These are phyloP conservation scores for Skeletonema potamos DNA, from an alignment of 108 stramenopile genomes.

Conservation along the genomic window DNA sequence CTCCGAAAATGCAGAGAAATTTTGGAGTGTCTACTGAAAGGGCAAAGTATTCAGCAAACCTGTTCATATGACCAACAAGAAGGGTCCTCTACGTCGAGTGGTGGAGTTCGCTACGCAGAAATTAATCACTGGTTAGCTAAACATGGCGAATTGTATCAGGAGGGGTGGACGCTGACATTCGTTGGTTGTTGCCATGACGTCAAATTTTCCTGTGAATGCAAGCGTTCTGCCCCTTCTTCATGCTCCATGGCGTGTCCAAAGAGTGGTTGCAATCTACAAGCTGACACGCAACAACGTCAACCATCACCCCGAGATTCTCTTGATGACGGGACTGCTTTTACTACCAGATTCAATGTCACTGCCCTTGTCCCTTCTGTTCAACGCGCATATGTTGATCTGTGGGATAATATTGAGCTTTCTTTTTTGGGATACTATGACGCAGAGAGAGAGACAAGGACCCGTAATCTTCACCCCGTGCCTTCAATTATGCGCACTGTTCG, in stretches of 20 bases:
- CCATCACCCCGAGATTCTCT: neutral
- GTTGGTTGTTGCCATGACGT: constrained; percentile 25
- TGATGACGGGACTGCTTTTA: constrained; percentile 9
- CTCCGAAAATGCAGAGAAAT: neutral
- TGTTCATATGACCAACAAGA: too few relatives aligned
- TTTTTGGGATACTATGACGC: constrained; percentile 36
- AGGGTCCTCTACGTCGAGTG: too few relatives aligned
- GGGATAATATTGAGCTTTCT: constrained; percentile 39
- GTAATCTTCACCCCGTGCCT: constrained; percentile 16
- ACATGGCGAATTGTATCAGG: constrained; percentile 15
- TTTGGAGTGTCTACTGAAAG: neutral
- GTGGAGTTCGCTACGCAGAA: neutral
- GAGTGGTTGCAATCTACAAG: neutral
- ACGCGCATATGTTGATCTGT: constrained; percentile 20
- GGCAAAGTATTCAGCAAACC: too few relatives aligned
- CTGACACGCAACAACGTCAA: neutral
- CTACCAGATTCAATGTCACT: constrained; percentile 34
- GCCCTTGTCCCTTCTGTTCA: constrained; percentile 29
- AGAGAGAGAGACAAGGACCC: neutral
- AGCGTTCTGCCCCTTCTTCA: neutral
- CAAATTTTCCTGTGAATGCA: neutral
- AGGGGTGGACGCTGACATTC: constrained; percentile 32
- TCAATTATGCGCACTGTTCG: constrained; percentile 26
- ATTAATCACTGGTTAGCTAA: neutral
- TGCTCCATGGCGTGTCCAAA: neutral